Conservation (phyloP, 805 yeast genomes). For the Danielozyma ontarioensis region DNA sequence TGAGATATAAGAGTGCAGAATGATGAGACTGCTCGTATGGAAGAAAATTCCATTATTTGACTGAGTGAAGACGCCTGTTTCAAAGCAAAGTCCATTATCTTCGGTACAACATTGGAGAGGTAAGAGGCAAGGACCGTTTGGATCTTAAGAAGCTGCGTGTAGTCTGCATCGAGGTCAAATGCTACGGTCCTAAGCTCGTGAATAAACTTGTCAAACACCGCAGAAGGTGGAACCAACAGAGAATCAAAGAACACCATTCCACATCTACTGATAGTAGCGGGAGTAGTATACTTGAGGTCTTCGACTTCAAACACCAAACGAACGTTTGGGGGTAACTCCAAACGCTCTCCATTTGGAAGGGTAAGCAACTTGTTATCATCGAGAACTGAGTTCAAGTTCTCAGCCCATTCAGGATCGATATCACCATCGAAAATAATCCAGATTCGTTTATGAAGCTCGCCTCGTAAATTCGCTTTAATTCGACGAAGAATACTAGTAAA, state of each 20-base stretch:
- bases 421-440: conserved; percentile 93
- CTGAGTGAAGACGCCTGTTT: conserved; percentile 5
- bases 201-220: conserved; percentile 6
- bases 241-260: conserved; percentile 76
- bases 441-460: conserved; percentile 48
- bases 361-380: conserved; percentile 84
- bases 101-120: not conserved
- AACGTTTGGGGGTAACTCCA: conserved; percentile 59
- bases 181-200: conserved; percentile 4
- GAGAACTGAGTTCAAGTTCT: conserved; percentile 80
- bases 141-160: not conserved
- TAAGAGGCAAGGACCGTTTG: not conserved
- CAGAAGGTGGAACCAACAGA: conserved; percentile 14
- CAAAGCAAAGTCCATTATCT: not conserved
- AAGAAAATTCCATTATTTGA: conserved; percentile 52
- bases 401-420: conserved; percentile 92
- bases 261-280: conserved; percentile 90
- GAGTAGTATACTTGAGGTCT: conserved; percentile 61
- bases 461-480: conserved; percentile 50
- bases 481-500: conserved; percentile 63
- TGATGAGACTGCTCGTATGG: conserved; percentile 31
- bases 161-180: not conserved
- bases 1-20: conserved; percentile 36
- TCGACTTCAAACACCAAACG: conserved; percentile 75
- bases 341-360: conserved; percentile 84